Evolutionary conservation across 768 basidiomycete species (phyloP).

Genomic region (Agrocybe chaxingu): DNA sequence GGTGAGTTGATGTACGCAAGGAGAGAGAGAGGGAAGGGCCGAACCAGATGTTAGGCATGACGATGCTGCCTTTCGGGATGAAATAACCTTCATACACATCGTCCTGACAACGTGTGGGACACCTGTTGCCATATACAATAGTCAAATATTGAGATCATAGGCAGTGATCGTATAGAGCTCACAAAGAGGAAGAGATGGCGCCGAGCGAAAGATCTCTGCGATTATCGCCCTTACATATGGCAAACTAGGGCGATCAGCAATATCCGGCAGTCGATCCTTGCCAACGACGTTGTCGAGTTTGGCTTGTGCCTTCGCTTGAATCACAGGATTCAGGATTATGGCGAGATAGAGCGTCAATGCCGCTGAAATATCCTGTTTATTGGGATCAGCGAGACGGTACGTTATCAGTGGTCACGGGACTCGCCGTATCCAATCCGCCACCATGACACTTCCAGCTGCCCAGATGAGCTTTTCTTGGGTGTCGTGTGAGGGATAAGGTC

Average conservation of each 20-base stretch:
- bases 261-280: slow-evolving; percentile 31
- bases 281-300: slow-evolving; percentile 47
- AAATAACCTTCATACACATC: slow-evolving; percentile 21
- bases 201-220: slow-evolving; percentile 46
- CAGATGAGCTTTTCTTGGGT: slow-evolving; percentile 35
- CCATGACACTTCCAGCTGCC: slow-evolving; percentile 23
- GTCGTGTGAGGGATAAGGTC: slow-evolving; percentile 33
- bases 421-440: slow-evolving; percentile 18
- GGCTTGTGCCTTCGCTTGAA: slow-evolving; percentile 46
- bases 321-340: slow-evolving; percentile 39
- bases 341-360: slow-evolving; percentile 45
- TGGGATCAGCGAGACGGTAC: slow-evolving; percentile 22
- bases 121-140: slow-evolving; percentile 3
- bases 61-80: slow-evolving; percentile 40
- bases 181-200: slow-evolving; percentile 40
- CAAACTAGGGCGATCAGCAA: slow-evolving; percentile 38
- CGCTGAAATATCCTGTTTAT: slow-evolving; percentile 37
- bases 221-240: slow-evolving; percentile 47
- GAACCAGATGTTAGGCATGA: slow-evolving; percentile 50
- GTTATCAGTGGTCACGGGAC: not conserved
- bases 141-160: not conserved
- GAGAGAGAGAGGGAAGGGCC: not conserved
- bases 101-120: slow-evolving; percentile 16
- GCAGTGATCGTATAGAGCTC: not conserved
- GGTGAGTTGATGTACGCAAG: not conserved